A percentile compares a stretch with the other conserved stretches of the same genome.
These are phyloP conservation scores for Viridothelium virens DNA, from an alignment of 495 filamentous ascomycete genomes.

Conservation along the genomic window DNA sequence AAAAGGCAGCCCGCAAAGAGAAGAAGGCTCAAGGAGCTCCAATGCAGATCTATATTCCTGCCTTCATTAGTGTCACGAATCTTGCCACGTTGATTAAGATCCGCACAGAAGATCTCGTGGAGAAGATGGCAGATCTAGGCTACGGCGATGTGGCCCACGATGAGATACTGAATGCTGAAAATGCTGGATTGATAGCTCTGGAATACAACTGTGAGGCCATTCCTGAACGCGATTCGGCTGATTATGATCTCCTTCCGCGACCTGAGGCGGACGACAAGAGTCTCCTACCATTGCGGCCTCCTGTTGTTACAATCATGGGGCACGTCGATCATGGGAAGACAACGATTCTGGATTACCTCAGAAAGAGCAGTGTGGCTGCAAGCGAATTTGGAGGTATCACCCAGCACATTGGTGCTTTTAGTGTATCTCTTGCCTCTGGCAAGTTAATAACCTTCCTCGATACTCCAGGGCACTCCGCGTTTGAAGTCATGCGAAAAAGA, in stretches of 20 bases:
- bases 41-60: slow-evolving; percentile 69
- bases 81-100: slow-evolving; percentile 72
- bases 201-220: slow-evolving; percentile 77
- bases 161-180: slow-evolving; percentile 82
- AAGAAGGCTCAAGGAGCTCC: slow-evolving; percentile 36
- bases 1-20: slow-evolving; percentile 16
- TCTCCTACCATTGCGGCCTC: slow-evolving; percentile 64
- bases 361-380: slow-evolving; percentile 83
- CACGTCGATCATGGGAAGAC: slow-evolving; percentile 99
- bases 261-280: slow-evolving; percentile 63
- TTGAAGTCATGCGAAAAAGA: slow-evolving; percentile 89
- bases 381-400: slow-evolving; percentile 96
- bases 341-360: slow-evolving; percentile 86
- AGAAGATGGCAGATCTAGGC: slow-evolving; percentile 67
- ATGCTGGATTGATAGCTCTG: slow-evolving; percentile 78
- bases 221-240: slow-evolving; percentile 49
- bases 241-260: slow-evolving; percentile 61
- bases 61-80: slow-evolving; percentile 81
- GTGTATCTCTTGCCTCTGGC: slow-evolving; percentile 59
- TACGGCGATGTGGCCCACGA: slow-evolving; percentile 74
- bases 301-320: slow-evolving; percentile 98
- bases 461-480: slow-evolving; percentile 93
- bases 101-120: slow-evolving; percentile 61
- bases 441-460: slow-evolving; percentile 94
- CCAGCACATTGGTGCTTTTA: slow-evolving; percentile 99